Percentiles rank a stretch among this genome's conserved stretches.
Evolutionary conservation across 2,329 filamentous ascomycete genomes (phyloP).

Genomic region (Anisogramma anomala): DNA sequence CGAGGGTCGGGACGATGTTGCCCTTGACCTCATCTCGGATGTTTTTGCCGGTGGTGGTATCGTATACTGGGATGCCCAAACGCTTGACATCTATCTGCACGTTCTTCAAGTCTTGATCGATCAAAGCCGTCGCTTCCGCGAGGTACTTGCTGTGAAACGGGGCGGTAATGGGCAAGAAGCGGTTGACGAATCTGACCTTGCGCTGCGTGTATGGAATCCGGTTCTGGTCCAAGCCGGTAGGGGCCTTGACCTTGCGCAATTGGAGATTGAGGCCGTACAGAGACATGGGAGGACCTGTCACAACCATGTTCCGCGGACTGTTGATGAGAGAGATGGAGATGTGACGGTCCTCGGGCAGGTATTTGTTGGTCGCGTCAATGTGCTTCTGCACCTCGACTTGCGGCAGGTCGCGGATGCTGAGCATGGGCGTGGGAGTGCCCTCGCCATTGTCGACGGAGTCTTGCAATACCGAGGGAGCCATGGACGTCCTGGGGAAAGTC

Average conservation of each 20-base stretch:
- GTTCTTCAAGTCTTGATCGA: conserved; percentile 78
- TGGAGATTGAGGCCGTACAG: conserved; percentile 92
- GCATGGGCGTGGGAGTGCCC: conserved; percentile 91
- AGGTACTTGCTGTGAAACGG: conserved; percentile 98
- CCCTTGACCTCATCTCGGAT: conserved; percentile 57
- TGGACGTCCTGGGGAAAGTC: conserved; percentile 86
- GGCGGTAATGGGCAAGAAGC: conserved; percentile 93
- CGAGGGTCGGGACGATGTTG: conserved; percentile 73
- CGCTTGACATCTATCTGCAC: conserved; percentile 61
- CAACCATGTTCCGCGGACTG: conserved; percentile 92
- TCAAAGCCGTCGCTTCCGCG: conserved; percentile 64
- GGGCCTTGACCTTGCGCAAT: conserved; percentile 90
- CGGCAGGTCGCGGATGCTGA: conserved; percentile 90
- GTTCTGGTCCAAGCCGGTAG: conserved; percentile 93
- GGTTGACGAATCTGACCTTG: conserved; percentile 92
- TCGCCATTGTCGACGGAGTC: conserved; percentile 92
- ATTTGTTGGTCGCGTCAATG: conserved; percentile 93
- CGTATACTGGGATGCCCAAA: conserved; percentile 75
- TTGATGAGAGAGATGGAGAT: conserved; percentile 94
- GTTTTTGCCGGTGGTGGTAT: conserved; percentile 83
- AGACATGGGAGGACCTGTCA: conserved; percentile 90
- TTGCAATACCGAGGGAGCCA: conserved; percentile 80
- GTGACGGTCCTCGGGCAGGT: conserved; percentile 82
- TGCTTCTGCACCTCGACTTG: conserved; percentile 85
- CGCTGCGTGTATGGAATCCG: conserved; percentile 89